Evolutionary conservation across 2,329 filamentous ascomycete species (phyloP), one percentile per base, ranked within the genome.

Genomic region (Verticillium klebahnii): DNA sequence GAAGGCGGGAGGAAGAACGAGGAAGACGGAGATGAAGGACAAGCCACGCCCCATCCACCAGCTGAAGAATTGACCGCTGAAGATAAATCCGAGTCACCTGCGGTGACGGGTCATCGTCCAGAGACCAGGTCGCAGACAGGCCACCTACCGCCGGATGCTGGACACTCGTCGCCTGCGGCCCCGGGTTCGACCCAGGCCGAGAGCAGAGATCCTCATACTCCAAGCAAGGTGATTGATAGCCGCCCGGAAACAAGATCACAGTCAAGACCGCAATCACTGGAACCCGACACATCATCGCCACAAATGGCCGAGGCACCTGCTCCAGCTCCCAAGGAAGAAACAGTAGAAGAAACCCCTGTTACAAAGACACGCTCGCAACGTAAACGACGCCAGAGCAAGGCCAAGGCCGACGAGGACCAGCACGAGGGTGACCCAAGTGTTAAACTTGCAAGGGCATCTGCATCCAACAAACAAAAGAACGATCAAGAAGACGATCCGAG

Each of bases 341-440:
- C 4, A 9, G 45, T 25, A 7, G 45, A 52, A 29, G 45, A 52
- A 31, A 56, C 54, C 14, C 54, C 54, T 5, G 54, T 25, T 9
- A 7, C 54, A 32, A 56, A 56, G 31, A 32, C 54, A 9, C 54
- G 54, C 54, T 56, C 54, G 29, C 25, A 31, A 56, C 15, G 54
- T 19, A 31, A 56, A 25, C 54, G 54, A 9, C 12, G 54, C 25
- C 54, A 32, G 5, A 52, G 45, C 45, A 23, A 25, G 54, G n/a
- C 54, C 19, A 56, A 56, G 54, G 54, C 54, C 29, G 54, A 59
- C 14, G 64, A 68, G 56, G 69, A 72, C 52, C 69, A 29, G 29
- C 29, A 72, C 25, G 56, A 69, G 68, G 45, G 19, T 19, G 64
- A 66, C 59, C 61, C 64, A 59, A 66, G 63, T 45, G 40, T 66